These are phyloP conservation scores for Colletotrichum sp. DNA, from an alignment of 2,329 filamentous ascomycete species.

Conservation along the genomic window DNA sequence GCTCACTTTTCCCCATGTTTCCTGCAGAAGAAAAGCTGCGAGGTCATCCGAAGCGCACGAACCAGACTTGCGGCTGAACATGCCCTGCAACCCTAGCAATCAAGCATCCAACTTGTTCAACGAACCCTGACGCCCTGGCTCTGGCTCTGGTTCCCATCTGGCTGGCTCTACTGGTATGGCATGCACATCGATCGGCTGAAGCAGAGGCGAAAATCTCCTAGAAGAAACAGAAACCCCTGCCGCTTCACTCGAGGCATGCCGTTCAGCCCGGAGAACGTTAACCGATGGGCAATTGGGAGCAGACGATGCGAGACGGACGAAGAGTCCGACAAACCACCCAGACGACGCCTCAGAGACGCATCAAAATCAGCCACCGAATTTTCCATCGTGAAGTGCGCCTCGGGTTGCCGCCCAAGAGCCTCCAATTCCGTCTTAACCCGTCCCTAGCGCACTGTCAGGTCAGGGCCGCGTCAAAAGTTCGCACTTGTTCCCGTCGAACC, in stretches of 20 bases:
- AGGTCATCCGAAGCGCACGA: background rate
- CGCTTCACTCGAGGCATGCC: background rate
- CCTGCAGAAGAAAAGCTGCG: background rate
- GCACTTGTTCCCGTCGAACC: background rate
- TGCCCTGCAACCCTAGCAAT: background rate
- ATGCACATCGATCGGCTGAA: background rate
- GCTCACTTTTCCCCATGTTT: background rate
- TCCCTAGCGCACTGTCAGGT: background rate
- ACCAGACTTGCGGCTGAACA: constrained; percentile 1
- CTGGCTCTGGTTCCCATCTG: background rate
- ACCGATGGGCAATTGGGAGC: background rate
- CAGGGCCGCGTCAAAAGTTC: background rate
- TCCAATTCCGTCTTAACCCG: background rate
- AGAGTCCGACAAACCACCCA: background rate
- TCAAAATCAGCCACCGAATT: background rate
- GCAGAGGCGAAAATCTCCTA: background rate
- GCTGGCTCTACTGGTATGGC: background rate
- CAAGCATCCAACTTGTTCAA: background rate
- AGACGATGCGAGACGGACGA: background rate
- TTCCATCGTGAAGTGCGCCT: background rate
- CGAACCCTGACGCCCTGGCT: background rate
- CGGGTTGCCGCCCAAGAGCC: background rate
- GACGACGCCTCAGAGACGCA: background rate
- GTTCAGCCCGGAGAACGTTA: background rate
- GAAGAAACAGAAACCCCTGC: background rate